Base-by-base conservation (phyloP, 257 asterid genomes). In the Lithospermum erythrorhizon region DNA sequence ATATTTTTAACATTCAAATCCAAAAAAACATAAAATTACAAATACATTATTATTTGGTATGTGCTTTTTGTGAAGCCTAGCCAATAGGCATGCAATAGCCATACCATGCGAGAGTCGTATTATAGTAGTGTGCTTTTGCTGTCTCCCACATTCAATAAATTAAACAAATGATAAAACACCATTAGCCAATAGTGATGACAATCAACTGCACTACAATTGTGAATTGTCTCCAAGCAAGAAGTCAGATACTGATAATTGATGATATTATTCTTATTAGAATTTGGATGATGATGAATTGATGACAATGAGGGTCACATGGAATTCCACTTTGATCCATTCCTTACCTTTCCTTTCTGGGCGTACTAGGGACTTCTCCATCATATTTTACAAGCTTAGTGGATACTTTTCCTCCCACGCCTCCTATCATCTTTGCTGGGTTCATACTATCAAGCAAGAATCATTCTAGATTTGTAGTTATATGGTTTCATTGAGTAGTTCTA, bases 111-210 rank as follows among this genome's bases (percentile, higher is more conserved):
- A 35, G 9, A 58, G 21, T 41, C 8, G 18, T 82, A 77, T 0
- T 27, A 27, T 27, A 27, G 4, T 27, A 27, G 81, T 86, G 95
- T 77, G 90, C 76, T 72, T 79, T 19, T 79, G 84, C 85, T 83
- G 91, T 83, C 70, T 66, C 68, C 89, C 95, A 86, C 81, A 79
- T 70, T 52, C 62, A 55, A 65, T 73, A 56, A 24, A 20, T 47
- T 21, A 21, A 21, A 24, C 30, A 53, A 27, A 27, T 5, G 32
- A 27, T 27, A 27, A 27, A 27, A 27, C 68, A 20, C 29, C 10
- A 25, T 29, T 32, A 56, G 16, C 20, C 32, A 27, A 27, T 27
- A 27, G 0, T 21, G 21, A 17, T 19, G 56, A 16, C 10, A 17
- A 17, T 21, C 23, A 52, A 52, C 56, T 52, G 22, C 20, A 52